These are phyloP conservation scores for Monilinia aucupariae DNA, from an alignment of 2,329 filamentous ascomycete genomes.

Conservation along the genomic window DNA sequence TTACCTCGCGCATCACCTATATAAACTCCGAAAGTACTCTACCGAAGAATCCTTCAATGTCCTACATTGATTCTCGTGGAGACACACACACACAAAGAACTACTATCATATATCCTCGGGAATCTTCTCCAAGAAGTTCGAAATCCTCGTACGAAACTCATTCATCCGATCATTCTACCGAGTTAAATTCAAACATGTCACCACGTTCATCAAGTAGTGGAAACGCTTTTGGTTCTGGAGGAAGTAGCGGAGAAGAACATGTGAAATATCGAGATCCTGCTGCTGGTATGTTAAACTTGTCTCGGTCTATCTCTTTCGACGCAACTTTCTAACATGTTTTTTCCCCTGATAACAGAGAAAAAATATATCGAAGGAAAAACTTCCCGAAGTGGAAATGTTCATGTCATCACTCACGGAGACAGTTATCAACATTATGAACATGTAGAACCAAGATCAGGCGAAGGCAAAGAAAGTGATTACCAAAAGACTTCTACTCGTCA, in stretches of 20 bases:
- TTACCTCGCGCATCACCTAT: neutral
- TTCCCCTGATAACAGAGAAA: neutral
- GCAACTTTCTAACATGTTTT: neutral
- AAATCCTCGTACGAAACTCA: neutral
- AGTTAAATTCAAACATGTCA: constrained; percentile 2
- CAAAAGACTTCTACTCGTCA: neutral
- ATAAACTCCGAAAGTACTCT: constrained; percentile 4
- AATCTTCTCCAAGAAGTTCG: constrained; percentile 2
- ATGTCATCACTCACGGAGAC: neutral
- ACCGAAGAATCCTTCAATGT: neutral
- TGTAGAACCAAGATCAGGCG: constrained; percentile 9
- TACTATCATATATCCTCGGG: neutral
- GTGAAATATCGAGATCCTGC: constrained; percentile 5
- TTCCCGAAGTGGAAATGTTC: neutral
- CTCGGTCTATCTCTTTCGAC: neutral
- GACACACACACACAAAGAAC: neutral
- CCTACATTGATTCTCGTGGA: constrained; percentile 12
- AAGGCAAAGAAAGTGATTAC: neutral
- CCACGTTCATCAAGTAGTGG: neutral
- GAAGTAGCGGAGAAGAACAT: neutral
- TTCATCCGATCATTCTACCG: constrained; percentile 6
- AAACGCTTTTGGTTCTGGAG: neutral
- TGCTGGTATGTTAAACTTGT: neutral
- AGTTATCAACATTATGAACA: constrained; percentile 7
- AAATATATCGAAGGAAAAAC: constrained; percentile 11